A percentile compares a stretch with the other conserved stretches of the same genome.
phyloP scores from a whole-genome alignment of 768 basidiomycete genomes.

The Xerocomus potaroensis region DNA sequence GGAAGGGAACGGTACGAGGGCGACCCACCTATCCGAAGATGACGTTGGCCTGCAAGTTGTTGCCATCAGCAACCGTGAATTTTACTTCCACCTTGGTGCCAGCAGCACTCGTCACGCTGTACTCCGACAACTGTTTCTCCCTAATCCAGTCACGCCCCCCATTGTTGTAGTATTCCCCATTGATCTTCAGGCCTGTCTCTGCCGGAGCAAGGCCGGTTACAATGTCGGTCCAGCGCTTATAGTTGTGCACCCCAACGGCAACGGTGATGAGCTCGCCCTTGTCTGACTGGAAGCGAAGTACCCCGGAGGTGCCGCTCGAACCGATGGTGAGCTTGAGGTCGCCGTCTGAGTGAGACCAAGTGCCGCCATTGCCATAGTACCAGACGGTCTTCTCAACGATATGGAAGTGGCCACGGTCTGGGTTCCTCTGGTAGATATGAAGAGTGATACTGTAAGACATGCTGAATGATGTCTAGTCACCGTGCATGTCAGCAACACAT shows the following conservation, averaged over 20 bases:
- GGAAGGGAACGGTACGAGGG: neutral
- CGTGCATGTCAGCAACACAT: neutral
- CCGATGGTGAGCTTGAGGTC: constrained; percentile 30
- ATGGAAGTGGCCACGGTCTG: neutral
- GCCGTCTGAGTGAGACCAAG: constrained; percentile 25
- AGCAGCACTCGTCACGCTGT: constrained; percentile 3
- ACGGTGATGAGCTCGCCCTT: constrained; percentile 30
- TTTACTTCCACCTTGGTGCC: constrained; percentile 1
- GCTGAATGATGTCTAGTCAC: neutral
- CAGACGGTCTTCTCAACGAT: constrained; percentile 6
- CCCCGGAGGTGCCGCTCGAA: constrained; percentile 39
- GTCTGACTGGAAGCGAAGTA: constrained; percentile 29
- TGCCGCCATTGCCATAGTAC: constrained; percentile 18
- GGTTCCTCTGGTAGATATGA: constrained; percentile 4
- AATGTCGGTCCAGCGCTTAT: constrained; percentile 36
- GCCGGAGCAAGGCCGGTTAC: constrained; percentile 20
- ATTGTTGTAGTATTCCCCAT: constrained; percentile 27
- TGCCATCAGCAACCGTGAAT: constrained; percentile 5
- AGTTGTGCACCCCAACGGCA: constrained; percentile 36
- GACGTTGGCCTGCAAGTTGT: neutral
- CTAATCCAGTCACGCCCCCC: constrained; percentile 1
- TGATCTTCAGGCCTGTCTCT: constrained; percentile 25
- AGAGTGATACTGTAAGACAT: constrained; percentile 9
- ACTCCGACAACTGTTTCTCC: constrained; percentile 8
- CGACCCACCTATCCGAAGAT: neutral